A percentile compares a stretch with the other conserved stretches of the same genome.
Evolutionary conservation across 169 alveolate species (phyloP).

Genomic region (Plasmodium berghei): DNA sequence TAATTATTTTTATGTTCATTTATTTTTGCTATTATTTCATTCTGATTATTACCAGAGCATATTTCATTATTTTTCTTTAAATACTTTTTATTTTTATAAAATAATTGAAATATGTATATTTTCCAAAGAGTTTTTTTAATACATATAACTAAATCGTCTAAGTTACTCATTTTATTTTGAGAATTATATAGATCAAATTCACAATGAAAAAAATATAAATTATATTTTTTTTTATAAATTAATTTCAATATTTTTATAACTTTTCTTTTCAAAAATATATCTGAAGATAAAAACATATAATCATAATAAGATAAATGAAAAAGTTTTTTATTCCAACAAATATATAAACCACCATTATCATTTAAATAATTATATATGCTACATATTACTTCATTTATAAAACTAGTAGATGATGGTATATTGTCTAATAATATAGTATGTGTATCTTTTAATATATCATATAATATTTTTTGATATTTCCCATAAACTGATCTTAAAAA

Average conservation of each 20-base stretch:
- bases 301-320: slow-evolving; percentile 63
- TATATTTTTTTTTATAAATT: slow-evolving; percentile 45
- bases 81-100: slow-evolving; percentile 36
- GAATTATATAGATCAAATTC: slow-evolving; percentile 67
- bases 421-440: slow-evolving; percentile 66
- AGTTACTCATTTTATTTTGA: slow-evolving; percentile 60
- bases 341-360: slow-evolving; percentile 72
- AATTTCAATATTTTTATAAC: slow-evolving; percentile 70
- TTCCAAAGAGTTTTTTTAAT: slow-evolving; percentile 69
- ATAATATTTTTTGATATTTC: slow-evolving; percentile 61
- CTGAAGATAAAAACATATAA: slow-evolving; percentile 73
- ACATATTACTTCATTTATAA: slow-evolving; percentile 47
- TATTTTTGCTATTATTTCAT: slow-evolving; percentile 32
- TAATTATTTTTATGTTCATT: slow-evolving; percentile 1
- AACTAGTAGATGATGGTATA: slow-evolving; percentile 26
- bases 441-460: slow-evolving; percentile 52
- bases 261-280: slow-evolving; percentile 54
- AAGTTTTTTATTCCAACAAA: slow-evolving; percentile 59
- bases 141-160: slow-evolving; percentile 41
- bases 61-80: slow-evolving; percentile 9
- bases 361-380: slow-evolving; percentile 47
- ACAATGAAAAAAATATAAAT: slow-evolving; percentile 50
- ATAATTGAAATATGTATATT: slow-evolving; percentile 42
- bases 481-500: slow-evolving; percentile 72
- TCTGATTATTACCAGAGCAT: not conserved